phyloP scores from a whole-genome alignment of 331 rosid genomes.

The Saraca asoca region DNA sequence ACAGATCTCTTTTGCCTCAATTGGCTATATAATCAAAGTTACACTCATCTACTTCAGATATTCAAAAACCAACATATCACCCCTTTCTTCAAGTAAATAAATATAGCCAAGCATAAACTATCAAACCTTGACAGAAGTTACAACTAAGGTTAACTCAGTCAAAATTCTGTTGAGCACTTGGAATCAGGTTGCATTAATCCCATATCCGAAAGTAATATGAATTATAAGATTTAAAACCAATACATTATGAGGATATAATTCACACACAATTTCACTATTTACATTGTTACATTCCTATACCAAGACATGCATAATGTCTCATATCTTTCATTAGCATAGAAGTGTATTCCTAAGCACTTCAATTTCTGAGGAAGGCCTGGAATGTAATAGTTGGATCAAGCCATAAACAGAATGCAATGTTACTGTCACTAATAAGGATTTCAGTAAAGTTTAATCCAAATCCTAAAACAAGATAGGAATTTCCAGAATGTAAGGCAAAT shows the following conservation, averaged over 20 bases:
- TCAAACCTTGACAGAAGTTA: slow-evolving; percentile 10
- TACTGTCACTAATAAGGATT: slow-evolving; percentile 19
- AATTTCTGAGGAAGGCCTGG: slow-evolving; percentile 34
- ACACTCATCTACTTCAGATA: slow-evolving; percentile 7
- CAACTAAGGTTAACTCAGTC: slow-evolving; percentile 16
- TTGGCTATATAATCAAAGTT: slow-evolving; percentile 18
- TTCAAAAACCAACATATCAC: background rate
- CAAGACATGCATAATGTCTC: slow-evolving; percentile 7
- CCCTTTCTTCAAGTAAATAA: slow-evolving; percentile 9
- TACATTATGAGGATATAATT: slow-evolving; percentile 8
- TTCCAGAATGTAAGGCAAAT: slow-evolving; percentile 25
- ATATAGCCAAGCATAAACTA: slow-evolving; percentile 17
- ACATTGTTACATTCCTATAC: slow-evolving; percentile 7
- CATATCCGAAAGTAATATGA: slow-evolving; percentile 12
- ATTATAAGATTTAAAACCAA: background rate
- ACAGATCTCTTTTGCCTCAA: slow-evolving; percentile 3
- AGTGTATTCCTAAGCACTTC: slow-evolving; percentile 28
- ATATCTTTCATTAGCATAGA: slow-evolving; percentile 15
- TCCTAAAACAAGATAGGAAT: slow-evolving; percentile 21
- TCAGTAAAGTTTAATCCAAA: slow-evolving; percentile 19
- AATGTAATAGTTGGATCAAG: slow-evolving; percentile 27
- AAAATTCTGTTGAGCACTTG: background rate
- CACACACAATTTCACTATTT: slow-evolving; percentile 22
- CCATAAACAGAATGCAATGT: slow-evolving; percentile 28
- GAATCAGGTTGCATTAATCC: slow-evolving; percentile 1